Evolutionary conservation across 106 monocot species (phyloP), one percentile per base, ranked within the genome.

Genomic region (Dioscorea alata): DNA sequence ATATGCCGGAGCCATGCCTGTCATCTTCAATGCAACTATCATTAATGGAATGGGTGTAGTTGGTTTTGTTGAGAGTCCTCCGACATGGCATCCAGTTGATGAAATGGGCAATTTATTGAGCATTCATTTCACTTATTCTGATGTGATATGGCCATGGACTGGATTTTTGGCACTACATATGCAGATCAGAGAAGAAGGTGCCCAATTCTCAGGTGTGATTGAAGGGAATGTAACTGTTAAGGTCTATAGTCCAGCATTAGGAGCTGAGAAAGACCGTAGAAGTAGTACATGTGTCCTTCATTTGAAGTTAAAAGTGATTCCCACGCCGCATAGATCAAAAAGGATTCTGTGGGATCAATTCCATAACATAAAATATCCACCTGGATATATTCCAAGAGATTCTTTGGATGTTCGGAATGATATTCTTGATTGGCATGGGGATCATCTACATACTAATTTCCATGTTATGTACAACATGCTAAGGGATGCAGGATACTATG

Each of bases 131-230:
- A 85, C 80, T 50, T 99, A 93, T 66, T 99, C 97, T 4, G 77
- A 85, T 83, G 87, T 99, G 25, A 93, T 99, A 61, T 99, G 97
- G 97, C 97, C 97, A 57, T 99, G 97, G 97, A 93, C 93, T 48
- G 97, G 97, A 21, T 90, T 85, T 48, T 66, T 99, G 25, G 92
- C 89, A 50, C 72, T 99, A 14, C 87, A 99, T 57, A 85, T 99
- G 79, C 89, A 99, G 74, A 82, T 99, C 32, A 93, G 87, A 73
- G 93, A 99, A 69, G 97, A 99, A 85, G 97, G 93, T 64, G 77
- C 85, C 22, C 84, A 79, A 14, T 99, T 90, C 61, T 86, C 89
- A 66, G 93, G 93, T 20, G 23, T 83, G 32, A 90, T 99, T 50
- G 83, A 90, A 68, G 97, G 97, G 32, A 85, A 93, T 60, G 83